Evolutionary conservation across 2,329 filamentous ascomycete genomes (phyloP).

Genomic region (Cladosporium cucumerinum): DNA sequence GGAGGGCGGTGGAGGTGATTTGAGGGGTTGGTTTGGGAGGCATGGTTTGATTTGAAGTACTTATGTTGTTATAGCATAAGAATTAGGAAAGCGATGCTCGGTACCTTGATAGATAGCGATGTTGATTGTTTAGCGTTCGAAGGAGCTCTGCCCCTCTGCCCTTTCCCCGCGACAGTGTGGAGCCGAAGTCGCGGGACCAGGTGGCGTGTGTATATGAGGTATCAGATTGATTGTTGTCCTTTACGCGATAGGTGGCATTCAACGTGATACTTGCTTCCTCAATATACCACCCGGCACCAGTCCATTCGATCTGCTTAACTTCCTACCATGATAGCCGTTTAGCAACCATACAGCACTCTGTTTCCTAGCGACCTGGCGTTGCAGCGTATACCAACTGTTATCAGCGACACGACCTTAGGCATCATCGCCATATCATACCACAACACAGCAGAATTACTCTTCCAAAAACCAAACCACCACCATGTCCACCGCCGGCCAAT

Average conservation of each 20-base stretch:
- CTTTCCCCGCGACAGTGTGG: constrained; percentile 1
- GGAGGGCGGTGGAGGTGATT: neutral
- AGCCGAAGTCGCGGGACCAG: neutral
- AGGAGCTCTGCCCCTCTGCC: neutral
- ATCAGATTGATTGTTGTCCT: constrained; percentile 8
- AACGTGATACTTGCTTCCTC: neutral
- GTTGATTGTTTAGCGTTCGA: neutral
- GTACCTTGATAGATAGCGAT: neutral
- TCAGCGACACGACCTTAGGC: neutral
- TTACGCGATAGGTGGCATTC: neutral
- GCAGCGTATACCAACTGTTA: neutral
- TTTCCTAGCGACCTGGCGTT: neutral
- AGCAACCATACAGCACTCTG: neutral
- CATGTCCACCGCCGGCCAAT: constrained; percentile 22
- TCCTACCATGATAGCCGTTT: neutral
- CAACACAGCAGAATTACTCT: neutral
- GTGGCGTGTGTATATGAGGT: neutral
- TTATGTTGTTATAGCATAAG: neutral
- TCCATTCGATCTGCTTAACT: too few relatives aligned
- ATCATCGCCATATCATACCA: neutral
- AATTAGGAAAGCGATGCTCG: neutral
- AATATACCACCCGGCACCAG: neutral
- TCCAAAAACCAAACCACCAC: neutral
- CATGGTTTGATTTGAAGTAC: neutral
- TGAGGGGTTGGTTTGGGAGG: neutral